These are phyloP conservation scores for Eucalyptus fibrosa DNA, from an alignment of 345 rosid genomes.

Conservation along the genomic window DNA sequence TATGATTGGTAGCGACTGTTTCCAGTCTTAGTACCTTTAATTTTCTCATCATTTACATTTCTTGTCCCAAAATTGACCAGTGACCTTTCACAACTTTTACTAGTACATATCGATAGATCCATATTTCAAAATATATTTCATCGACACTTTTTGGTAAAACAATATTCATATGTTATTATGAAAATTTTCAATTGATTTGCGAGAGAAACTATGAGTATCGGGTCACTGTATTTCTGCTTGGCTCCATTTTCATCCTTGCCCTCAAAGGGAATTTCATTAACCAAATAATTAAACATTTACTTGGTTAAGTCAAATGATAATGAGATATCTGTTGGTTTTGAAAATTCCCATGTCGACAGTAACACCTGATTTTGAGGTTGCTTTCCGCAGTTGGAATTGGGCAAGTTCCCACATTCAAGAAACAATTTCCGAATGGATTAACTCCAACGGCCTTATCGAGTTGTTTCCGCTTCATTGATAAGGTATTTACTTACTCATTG, in stretches of 20 bases:
- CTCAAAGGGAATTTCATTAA: neutral
- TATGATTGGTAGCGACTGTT: neutral
- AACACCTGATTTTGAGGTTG: neutral
- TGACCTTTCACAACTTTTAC: neutral
- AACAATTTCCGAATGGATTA: neutral
- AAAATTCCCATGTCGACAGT: neutral
- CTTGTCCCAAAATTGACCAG: too few species aligned
- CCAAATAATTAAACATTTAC: neutral
- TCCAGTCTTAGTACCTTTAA: neutral
- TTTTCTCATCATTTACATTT: neutral
- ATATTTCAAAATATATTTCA: neutral
- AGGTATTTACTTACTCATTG: neutral
- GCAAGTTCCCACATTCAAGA: neutral
- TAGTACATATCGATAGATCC: neutral
- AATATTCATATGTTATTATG: neutral
- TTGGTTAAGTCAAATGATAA: neutral
- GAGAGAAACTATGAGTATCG: neutral
- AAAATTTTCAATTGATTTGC: fast-evolving
- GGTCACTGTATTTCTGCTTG: neutral
- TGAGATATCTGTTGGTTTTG: neutral
- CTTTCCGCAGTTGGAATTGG: neutral
- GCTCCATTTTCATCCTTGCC: neutral
- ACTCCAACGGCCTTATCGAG: too few species aligned
- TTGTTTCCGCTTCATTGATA: too few species aligned
- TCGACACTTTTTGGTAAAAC: neutral